Percentiles rank a stretch among this genome's conserved stretches.
Evolutionary conservation across 768 basidiomycete genomes (phyloP).

Genomic region (Sistotremastrum niveocremeum): DNA sequence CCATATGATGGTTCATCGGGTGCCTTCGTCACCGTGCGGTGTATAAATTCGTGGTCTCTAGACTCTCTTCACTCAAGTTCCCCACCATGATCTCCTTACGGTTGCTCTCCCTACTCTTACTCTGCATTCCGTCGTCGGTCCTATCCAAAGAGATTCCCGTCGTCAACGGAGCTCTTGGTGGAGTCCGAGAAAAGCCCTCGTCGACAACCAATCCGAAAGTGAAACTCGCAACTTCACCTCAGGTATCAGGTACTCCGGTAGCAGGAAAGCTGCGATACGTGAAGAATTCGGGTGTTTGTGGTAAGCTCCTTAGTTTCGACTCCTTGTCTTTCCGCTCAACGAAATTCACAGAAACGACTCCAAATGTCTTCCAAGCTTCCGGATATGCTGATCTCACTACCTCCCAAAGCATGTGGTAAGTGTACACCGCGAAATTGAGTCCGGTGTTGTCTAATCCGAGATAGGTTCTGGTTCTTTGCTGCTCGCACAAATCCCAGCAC

Average conservation of each 20-base stretch:
- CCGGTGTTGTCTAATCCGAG: not conserved
- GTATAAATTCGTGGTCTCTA: too few relatives aligned
- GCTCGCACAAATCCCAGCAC: conserved; percentile 46
- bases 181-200: conserved; percentile 16
- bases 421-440: not conserved
- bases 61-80: not conserved
- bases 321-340: not conserved
- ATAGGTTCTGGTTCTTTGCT: conserved; percentile 59
- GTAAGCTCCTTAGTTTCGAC: conserved; percentile 15
- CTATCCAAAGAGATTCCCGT: conserved; percentile 31
- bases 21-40: too few relatives aligned
- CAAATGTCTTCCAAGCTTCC: conserved; percentile 46
- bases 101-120: conserved; percentile 6
- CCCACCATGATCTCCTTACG: conserved; percentile 10
- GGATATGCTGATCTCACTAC: conserved; percentile 50
- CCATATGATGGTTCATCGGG: too few relatives aligned
- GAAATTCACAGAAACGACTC: conserved; percentile 32
- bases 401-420: conserved; percentile 45
- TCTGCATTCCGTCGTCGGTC: conserved; percentile 8
- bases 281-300: conserved; percentile 51
- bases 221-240: conserved; percentile 1
- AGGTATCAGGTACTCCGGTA: not conserved
- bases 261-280: conserved; percentile 40
- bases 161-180: conserved; percentile 37
- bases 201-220: not conserved